Percentiles rank a stretch among this genome's conserved stretches.
Conservation (phyloP, 768 basidiomycete species). For the Pisolithus albus region DNA sequence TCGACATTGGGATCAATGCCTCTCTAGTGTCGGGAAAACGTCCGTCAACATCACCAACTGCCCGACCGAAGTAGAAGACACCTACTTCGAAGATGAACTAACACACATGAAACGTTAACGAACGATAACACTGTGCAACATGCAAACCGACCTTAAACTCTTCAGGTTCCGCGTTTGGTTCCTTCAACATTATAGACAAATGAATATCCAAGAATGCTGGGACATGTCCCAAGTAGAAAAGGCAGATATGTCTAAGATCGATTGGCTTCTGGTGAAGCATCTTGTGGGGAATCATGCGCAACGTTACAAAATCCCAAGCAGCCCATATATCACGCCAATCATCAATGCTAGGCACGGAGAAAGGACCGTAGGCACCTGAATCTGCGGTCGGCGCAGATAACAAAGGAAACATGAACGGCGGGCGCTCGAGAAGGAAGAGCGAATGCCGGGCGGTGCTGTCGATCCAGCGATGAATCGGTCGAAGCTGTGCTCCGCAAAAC, state of each 20-base stretch:
- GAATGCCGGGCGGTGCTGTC: conserved; percentile 69
- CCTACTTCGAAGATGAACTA: conserved; percentile 73
- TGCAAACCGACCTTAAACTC: conserved; percentile 53
- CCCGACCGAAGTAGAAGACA: conserved; percentile 1
- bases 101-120: conserved; percentile 2
- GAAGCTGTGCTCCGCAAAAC: conserved; percentile 70
- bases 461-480: conserved; percentile 81
- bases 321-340: conserved; percentile 88
- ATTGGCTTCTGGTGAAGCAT: conserved; percentile 92
- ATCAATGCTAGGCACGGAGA: conserved; percentile 60
- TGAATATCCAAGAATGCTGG: conserved; percentile 91
- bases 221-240: conserved; percentile 97
- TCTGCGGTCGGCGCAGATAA: conserved; percentile 35
- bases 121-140: conserved; percentile 1
- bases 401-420: conserved; percentile 69
- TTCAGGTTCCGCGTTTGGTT: conserved; percentile 80
- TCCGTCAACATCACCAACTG: not conserved
- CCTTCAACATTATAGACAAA: conserved; percentile 63
- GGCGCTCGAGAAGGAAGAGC: conserved; percentile 87
- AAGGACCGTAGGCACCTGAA: conserved; percentile 25
- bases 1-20: conserved; percentile 96
- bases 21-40: conserved; percentile 42
- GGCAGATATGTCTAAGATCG: conserved; percentile 87
- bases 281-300: conserved; percentile 76
- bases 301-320: conserved; percentile 80